phyloP scores from a whole-genome alignment of 2,329 filamentous ascomycete species.

The Cucurbitaria berberidis region DNA sequence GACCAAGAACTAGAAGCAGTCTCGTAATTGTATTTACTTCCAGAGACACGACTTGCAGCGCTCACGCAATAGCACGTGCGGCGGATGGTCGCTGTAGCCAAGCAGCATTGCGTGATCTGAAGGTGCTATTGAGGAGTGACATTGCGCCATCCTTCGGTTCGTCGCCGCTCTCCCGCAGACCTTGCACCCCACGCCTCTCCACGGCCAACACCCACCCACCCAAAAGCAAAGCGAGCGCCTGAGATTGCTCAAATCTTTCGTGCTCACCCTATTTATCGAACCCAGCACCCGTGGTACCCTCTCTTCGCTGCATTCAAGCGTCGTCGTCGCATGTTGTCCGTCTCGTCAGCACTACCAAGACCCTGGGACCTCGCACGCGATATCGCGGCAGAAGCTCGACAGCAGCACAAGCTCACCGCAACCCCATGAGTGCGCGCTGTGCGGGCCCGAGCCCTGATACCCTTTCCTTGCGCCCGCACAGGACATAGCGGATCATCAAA shows the following conservation, averaged over 20 bases:
- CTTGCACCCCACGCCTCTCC: constrained; percentile 1
- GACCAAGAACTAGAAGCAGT: too few species aligned
- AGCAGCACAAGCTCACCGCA: constrained; percentile 18
- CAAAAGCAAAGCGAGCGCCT: constrained; percentile 6
- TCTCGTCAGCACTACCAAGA: constrained; percentile 9
- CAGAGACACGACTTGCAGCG: too few species aligned
- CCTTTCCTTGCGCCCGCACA: constrained; percentile 12
- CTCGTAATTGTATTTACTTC: too few species aligned
- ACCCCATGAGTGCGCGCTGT: constrained; percentile 18
- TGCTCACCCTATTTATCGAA: neutral
- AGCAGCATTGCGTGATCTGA: constrained; percentile 20
- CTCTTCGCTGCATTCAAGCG: constrained; percentile 2
- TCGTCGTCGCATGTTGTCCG: constrained; percentile 2
- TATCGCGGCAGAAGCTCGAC: constrained; percentile 23
- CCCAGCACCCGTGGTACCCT: constrained; percentile 6
- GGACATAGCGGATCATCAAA: constrained; percentile 3
- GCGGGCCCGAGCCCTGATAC: constrained; percentile 12
- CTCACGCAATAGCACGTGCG: constrained; percentile 3
- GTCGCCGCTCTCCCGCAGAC: constrained; percentile 4
- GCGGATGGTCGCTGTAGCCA: neutral
- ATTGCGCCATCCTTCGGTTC: constrained; percentile 19
- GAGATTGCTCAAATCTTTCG: neutral
- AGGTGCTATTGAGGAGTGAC: constrained; percentile 14
- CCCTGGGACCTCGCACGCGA: constrained; percentile 29
- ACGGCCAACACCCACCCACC: neutral